Evolutionary conservation across 805 yeast genomes (phyloP).

Genomic region (Kazachstania africana): DNA sequence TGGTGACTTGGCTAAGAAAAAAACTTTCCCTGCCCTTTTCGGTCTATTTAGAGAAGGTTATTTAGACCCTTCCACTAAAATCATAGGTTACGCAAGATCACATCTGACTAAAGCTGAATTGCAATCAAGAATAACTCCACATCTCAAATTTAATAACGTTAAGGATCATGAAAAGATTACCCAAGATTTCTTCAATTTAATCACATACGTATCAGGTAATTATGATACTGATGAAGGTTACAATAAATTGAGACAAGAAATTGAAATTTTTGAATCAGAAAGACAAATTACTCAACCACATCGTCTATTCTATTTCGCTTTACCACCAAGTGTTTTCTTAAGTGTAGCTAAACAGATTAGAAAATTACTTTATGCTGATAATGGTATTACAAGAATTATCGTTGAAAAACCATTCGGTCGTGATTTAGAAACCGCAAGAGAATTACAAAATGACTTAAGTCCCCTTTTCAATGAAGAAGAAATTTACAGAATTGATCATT

Average conservation of each 20-base stretch:
- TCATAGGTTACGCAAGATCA: conserved; percentile 89
- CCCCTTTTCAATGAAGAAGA: conserved; percentile 91
- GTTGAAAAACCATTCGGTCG: conserved; percentile 97
- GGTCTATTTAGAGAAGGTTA: conserved; percentile 70
- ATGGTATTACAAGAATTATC: conserved; percentile 69
- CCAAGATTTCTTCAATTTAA: conserved; percentile 52
- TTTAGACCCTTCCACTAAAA: conserved; percentile 54
- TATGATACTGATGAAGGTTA: conserved; percentile 78
- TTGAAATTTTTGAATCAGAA: conserved; percentile 47
- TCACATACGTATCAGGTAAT: conserved; percentile 62
- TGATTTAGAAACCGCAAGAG: conserved; percentile 69
- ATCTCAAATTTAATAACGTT: conserved; percentile 43
- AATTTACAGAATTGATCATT: conserved; percentile 91
- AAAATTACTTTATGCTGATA: conserved; percentile 49
- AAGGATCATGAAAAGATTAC: conserved; percentile 31
- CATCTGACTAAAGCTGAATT: conserved; percentile 55
- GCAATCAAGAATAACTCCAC: conserved; percentile 49
- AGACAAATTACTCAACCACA: conserved; percentile 42
- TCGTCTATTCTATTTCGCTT: conserved; percentile 81
- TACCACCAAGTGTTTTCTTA: conserved; percentile 88
- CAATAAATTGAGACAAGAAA: conserved; percentile 38
- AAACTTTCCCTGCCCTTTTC: conserved; percentile 79
- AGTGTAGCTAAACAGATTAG: conserved; percentile 65
- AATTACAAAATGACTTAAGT: conserved; percentile 61
- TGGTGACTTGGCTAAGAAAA: conserved; percentile 90